These are phyloP conservation scores for Nothophoma quercina DNA, from an alignment of 2,329 filamentous ascomycete species.

Conservation along the genomic window DNA sequence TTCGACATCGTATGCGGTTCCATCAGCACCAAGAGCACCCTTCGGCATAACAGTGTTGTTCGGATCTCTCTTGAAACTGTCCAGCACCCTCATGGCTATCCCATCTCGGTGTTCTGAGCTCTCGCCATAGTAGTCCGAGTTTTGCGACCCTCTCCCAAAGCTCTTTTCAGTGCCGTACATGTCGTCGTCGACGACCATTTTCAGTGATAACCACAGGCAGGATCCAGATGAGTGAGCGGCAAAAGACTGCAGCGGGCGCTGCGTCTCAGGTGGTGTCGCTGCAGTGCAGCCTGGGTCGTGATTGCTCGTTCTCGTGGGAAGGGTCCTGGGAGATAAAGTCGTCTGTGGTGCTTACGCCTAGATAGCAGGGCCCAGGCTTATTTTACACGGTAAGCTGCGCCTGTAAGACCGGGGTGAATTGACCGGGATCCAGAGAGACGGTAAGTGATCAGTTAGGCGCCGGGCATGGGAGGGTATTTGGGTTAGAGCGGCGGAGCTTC, in stretches of 20 bases:
- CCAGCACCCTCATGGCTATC: slow-evolving; percentile 52
- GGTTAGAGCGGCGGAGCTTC: slow-evolving; percentile 10
- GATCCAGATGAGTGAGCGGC: slow-evolving; percentile 3
- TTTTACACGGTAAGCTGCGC: slow-evolving; percentile 7
- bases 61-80: slow-evolving; percentile 51
- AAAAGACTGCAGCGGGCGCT: slow-evolving; percentile 29
- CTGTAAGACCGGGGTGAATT: slow-evolving; percentile 1
- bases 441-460: slow-evolving; percentile 10
- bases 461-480: slow-evolving; percentile 7
- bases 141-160: slow-evolving; percentile 46
- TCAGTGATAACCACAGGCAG: slow-evolving; percentile 13
- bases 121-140: slow-evolving; percentile 50
- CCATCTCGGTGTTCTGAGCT: slow-evolving; percentile 43
- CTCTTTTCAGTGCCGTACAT: slow-evolving; percentile 50
- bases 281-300: slow-evolving; percentile 17
- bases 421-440: slow-evolving; percentile 18
- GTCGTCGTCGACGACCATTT: slow-evolving; percentile 46
- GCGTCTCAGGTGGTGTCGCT: slow-evolving; percentile 28
- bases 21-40: slow-evolving; percentile 59
- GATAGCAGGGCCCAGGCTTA: slow-evolving; percentile 15
- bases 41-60: slow-evolving; percentile 56
- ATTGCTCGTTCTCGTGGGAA: slow-evolving; percentile 11
- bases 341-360: slow-evolving; percentile 5
- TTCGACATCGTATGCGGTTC: slow-evolving; percentile 69
- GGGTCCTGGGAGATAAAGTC: slow-evolving; percentile 9